Evolutionary conservation across 1,284 basidiomycete species (phyloP).

Genomic region (Cutaneotrichosporon cyanovorans): DNA sequence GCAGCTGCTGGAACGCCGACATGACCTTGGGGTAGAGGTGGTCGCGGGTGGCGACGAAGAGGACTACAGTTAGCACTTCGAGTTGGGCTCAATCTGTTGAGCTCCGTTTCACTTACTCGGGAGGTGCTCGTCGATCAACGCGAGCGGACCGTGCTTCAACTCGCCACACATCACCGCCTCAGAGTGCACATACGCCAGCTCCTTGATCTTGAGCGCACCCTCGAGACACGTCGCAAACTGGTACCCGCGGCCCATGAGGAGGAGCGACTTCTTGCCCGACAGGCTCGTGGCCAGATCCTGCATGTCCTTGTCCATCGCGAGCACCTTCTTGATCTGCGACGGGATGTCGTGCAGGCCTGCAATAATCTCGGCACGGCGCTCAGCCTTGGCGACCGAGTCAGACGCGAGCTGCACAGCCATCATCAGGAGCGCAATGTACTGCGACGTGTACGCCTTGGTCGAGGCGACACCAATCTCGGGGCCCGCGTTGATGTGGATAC

Average conservation of each 20-base stretch:
- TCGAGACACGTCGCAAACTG: slow-evolving; percentile 97
- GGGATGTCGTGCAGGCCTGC: slow-evolving; percentile 86
- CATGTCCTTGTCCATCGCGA: slow-evolving; percentile 69
- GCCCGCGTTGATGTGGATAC: slow-evolving; percentile 99
- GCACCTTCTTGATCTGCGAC: slow-evolving; percentile 77
- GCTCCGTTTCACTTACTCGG: slow-evolving; percentile 48
- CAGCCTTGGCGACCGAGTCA: slow-evolving; percentile 86
- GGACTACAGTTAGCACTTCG: slow-evolving; percentile 50
- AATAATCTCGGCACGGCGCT: slow-evolving; percentile 81
- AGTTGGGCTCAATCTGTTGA: too few species aligned
- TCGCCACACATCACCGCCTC: slow-evolving; percentile 82
- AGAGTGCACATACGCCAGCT: slow-evolving; percentile 60
- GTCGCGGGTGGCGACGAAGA: slow-evolving; percentile 99
- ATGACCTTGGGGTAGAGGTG: slow-evolving; percentile 91
- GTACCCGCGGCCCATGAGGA: slow-evolving; percentile 98
- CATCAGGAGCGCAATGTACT: slow-evolving; percentile 97
- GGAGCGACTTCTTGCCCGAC: slow-evolving; percentile 63
- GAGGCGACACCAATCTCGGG: slow-evolving; percentile 99
- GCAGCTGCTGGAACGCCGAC: slow-evolving; percentile 91
- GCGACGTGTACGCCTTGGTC: slow-evolving; percentile 99
- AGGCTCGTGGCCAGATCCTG: slow-evolving; percentile 70
- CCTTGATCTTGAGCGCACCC: slow-evolving; percentile 99
- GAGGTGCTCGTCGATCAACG: slow-evolving; percentile 96
- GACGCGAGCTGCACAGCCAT: slow-evolving; percentile 96
- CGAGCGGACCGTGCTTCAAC: slow-evolving; percentile 91